These are phyloP conservation scores for Colletotrichum eremochloae DNA, from an alignment of 2,329 filamentous ascomycete species.

Conservation along the genomic window DNA sequence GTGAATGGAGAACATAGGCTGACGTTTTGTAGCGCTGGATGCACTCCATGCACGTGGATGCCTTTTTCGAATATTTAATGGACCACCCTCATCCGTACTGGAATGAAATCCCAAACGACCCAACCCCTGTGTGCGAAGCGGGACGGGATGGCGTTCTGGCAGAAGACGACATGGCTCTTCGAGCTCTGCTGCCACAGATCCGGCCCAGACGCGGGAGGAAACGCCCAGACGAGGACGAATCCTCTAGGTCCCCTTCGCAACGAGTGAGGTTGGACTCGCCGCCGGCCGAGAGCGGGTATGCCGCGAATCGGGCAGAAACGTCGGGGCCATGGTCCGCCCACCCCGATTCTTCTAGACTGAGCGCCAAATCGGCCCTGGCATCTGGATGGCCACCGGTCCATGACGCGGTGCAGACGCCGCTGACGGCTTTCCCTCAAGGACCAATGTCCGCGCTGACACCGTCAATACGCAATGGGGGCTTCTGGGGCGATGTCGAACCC, in stretches of 20 bases:
- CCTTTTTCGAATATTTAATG: conserved; percentile 92
- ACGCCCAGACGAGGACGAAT: conserved; percentile 73
- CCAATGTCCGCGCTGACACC: conserved; percentile 78
- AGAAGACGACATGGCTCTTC: conserved; percentile 89
- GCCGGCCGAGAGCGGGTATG: conserved; percentile 5
- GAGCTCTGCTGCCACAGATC: conserved; percentile 85
- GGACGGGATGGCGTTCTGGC: conserved; percentile 85
- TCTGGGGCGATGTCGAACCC: conserved; percentile 75
- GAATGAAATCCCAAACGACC: conserved; percentile 76
- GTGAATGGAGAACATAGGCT: conserved; percentile 11
- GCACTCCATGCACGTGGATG: conserved; percentile 95
- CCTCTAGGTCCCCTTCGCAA: conserved; percentile 65
- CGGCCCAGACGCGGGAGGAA: conserved; percentile 73
- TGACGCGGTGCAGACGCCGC: conserved; percentile 70
- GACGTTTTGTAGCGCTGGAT: conserved; percentile 81
- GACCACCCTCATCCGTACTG: conserved; percentile 85
- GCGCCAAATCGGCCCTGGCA: conserved; percentile 49
- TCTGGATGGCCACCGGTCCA: conserved; percentile 61
- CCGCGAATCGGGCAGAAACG: conserved; percentile 46
- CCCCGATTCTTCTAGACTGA: conserved; percentile 55
- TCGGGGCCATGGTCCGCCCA: conserved; percentile 65
- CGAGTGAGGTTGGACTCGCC: conserved; percentile 60
- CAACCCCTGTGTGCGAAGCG: conserved; percentile 72
- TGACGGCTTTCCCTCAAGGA: conserved; percentile 76
- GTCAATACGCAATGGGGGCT: conserved; percentile 60